Percentiles rank a stretch among this genome's conserved stretches.
phyloP scores from a whole-genome alignment of 768 basidiomycete genomes.

The Neoboletus brunneissimus region DNA sequence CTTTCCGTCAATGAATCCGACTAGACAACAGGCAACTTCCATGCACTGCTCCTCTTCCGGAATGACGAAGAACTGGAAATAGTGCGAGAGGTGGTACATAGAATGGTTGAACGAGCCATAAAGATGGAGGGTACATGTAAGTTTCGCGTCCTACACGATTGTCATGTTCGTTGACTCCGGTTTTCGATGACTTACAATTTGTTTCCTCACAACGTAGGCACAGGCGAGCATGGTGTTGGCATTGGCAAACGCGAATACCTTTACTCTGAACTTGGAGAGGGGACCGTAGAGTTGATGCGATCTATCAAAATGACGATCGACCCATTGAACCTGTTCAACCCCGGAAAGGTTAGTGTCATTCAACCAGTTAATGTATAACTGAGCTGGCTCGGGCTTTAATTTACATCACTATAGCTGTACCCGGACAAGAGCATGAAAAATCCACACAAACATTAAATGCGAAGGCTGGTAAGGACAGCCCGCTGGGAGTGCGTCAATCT shows the following conservation, averaged over 20 bases:
- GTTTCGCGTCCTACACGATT: slow-evolving; percentile 12
- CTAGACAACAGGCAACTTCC: slow-evolving; percentile 42
- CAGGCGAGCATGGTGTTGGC: slow-evolving; percentile 86
- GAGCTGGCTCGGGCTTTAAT: not conserved
- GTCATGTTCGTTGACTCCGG: not conserved
- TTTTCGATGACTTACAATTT: not conserved
- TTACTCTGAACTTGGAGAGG: slow-evolving; percentile 75
- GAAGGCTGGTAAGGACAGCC: not conserved
- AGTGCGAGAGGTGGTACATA: slow-evolving; percentile 46
- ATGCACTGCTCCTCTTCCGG: slow-evolving; percentile 53
- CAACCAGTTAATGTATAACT: not conserved
- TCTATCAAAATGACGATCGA: slow-evolving; percentile 73
- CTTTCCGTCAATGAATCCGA: not conserved
- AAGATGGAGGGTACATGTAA: slow-evolving; percentile 71
- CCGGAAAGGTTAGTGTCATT: slow-evolving; percentile 62
- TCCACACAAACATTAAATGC: not conserved
- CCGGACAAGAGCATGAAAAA: slow-evolving; percentile 26
- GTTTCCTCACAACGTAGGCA: slow-evolving; percentile 39
- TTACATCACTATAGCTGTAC: slow-evolving; percentile 12
- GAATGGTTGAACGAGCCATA: slow-evolving; percentile 68
- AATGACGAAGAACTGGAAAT: slow-evolving; percentile 49
- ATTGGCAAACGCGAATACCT: slow-evolving; percentile 82
- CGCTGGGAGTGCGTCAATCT: too few relatives aligned
- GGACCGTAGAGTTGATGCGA: slow-evolving; percentile 84
- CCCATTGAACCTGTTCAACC: slow-evolving; percentile 76